Evolutionary conservation across 805 yeast species (phyloP).

Genomic region (Wickerhamomyces tratensis): DNA sequence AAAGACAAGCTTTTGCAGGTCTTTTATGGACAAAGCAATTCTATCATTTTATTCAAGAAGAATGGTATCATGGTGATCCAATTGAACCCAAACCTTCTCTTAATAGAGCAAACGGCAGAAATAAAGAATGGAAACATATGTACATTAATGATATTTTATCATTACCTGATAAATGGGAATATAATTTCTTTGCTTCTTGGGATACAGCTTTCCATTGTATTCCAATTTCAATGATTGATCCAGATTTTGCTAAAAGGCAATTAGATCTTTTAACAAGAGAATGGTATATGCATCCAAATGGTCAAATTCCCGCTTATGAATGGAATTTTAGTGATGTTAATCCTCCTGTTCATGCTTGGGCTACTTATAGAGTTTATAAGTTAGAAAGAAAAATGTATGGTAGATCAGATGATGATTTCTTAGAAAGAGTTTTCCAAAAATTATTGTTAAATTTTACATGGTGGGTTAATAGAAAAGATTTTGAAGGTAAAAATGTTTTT

Average conservation of each 20-base stretch:
- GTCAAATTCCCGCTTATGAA: conserved; percentile 95
- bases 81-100: conserved; percentile 69
- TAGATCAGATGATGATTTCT: conserved; percentile 67
- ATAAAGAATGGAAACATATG: conserved; percentile 81
- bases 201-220: conserved; percentile 93
- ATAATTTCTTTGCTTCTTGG: conserved; percentile 96
- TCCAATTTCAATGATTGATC: conserved; percentile 89
- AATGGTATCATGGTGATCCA: conserved; percentile 87
- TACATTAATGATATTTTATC: conserved; percentile 83
- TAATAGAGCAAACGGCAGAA: conserved; percentile 80
- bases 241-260: conserved; percentile 84
- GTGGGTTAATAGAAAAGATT: conserved; percentile 95
- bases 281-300: conserved; percentile 98
- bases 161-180: conserved; percentile 93
- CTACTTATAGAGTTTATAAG: conserved; percentile 79
- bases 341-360: conserved; percentile 98
- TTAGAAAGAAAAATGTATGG: conserved; percentile 81
- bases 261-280: conserved; percentile 80
- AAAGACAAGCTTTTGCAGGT: conserved; percentile 92
- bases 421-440: conserved; percentile 91
- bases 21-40: conserved; percentile 90
- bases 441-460: conserved; percentile 83
- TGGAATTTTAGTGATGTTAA: conserved; percentile 96
- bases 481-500: conserved; percentile 78
- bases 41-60: conserved; percentile 75